phyloP scores from a whole-genome alignment of 495 filamentous ascomycete genomes.

The Evernia prunastri region DNA sequence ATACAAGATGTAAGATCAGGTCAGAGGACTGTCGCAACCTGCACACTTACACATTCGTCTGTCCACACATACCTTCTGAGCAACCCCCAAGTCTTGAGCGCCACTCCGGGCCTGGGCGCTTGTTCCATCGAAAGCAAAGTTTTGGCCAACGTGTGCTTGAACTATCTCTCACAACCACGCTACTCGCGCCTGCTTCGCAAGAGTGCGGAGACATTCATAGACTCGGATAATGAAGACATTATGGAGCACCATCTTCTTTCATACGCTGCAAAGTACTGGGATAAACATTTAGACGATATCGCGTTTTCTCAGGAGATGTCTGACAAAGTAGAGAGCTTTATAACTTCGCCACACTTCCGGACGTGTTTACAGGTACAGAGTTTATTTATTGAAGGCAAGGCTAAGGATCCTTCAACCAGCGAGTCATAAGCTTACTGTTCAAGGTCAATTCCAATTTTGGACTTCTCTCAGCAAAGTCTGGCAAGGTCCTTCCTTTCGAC shows the following conservation, averaged over 20 bases:
- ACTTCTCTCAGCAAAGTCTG: not conserved
- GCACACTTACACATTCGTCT: conserved; percentile 9
- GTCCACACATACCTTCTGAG: not conserved
- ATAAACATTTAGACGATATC: conserved; percentile 22
- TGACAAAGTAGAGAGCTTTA: conserved; percentile 18
- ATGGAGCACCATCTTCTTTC: conserved; percentile 17
- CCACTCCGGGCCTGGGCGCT: conserved; percentile 1
- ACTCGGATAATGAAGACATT: conserved; percentile 13
- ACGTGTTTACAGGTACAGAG: conserved; percentile 22
- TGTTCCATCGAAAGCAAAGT: conserved; percentile 6
- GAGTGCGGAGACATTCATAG: conserved; percentile 7
- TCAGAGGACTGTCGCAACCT: not conserved
- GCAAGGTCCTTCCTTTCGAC: conserved; percentile 12
- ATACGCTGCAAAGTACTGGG: conserved; percentile 25
- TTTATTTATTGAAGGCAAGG: conserved; percentile 16
- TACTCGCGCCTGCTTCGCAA: conserved; percentile 1
- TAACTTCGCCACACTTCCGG: conserved; percentile 17
- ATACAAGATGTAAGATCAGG: conserved; percentile 9
- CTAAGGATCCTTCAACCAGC: not conserved
- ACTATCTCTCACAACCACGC: conserved; percentile 13
- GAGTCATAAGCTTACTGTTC: not conserved
- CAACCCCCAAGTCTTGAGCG: not conserved
- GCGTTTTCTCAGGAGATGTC: conserved; percentile 11
- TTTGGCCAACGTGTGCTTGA: conserved; percentile 8
- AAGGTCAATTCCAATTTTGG: conserved; percentile 13